These are phyloP conservation scores for Rickenella mellea DNA, from an alignment of 768 basidiomycete genomes.

Conservation along the genomic window DNA sequence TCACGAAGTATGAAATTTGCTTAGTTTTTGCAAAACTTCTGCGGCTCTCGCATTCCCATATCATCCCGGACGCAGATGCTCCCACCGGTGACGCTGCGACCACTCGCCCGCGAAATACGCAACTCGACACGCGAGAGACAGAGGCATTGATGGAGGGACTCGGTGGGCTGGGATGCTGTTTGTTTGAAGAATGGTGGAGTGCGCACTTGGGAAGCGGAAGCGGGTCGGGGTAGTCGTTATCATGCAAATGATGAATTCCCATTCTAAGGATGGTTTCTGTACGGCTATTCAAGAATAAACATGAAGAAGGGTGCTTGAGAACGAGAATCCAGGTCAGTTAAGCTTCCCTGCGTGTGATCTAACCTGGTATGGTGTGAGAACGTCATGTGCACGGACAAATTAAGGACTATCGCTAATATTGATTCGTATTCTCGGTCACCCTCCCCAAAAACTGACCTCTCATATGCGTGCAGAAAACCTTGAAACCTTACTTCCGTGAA, in stretches of 20 bases:
- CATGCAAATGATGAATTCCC: no score
- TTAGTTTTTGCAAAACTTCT: conserved; percentile 67
- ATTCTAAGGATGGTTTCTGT: no score
- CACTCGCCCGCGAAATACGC: conserved; percentile 71
- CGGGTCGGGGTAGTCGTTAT: conserved; percentile 3
- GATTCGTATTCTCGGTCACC: no score
- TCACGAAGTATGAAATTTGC: conserved; percentile 93
- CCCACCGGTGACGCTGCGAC: conserved; percentile 58
- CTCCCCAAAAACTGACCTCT: no score
- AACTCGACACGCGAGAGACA: conserved; percentile 69
- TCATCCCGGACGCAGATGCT: conserved; percentile 60
- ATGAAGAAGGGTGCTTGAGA: not conserved
- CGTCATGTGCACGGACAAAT: no score
- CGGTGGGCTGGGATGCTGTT: conserved; percentile 43
- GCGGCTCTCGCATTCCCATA: conserved; percentile 60
- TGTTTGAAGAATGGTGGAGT: conserved; percentile 85
- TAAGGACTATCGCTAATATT: no score
- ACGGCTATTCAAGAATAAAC: no score
- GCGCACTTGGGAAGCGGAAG: conserved; percentile 26
- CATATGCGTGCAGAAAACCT: no score
- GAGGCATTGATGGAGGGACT: conserved; percentile 47
- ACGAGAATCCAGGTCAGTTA: not conserved
- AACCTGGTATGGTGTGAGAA: not conserved
- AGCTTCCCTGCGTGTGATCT: not conserved
- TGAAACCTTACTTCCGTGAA: no score